Conservation (phyloP, 768 basidiomycete species). For the Mycena polygramma region DNA sequence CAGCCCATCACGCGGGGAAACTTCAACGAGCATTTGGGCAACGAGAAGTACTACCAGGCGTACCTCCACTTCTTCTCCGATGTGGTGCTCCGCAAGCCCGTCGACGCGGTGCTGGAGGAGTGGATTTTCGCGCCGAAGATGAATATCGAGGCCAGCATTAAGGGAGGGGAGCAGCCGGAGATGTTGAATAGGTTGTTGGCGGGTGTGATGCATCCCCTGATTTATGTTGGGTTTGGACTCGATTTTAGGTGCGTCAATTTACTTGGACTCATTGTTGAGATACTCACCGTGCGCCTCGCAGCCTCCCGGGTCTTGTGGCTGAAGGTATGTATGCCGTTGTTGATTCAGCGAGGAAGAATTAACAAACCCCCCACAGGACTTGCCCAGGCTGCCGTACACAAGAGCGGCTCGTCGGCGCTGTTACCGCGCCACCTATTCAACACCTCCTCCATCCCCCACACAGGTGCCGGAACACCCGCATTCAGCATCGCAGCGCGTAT, state of each 20-base stretch:
- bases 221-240: conserved; percentile 72
- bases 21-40: conserved; percentile 5
- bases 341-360: neutral
- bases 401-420: neutral
- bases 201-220: conserved; percentile 74
- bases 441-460: neutral
- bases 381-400: conserved; percentile 8
- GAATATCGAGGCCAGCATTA: conserved; percentile 53
- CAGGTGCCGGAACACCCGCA: conserved; percentile 51
- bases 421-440: conserved; percentile 24
- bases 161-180: conserved; percentile 42
- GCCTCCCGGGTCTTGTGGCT: conserved; percentile 9
- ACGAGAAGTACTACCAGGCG: conserved; percentile 9
- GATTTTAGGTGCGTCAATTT: conserved; percentile 59
- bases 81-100: neutral
- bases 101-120: conserved; percentile 53
- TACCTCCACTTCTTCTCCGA: conserved; percentile 15
- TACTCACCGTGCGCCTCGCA: conserved; percentile 8
- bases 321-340: neutral
- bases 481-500: conserved; percentile 69
- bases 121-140: conserved; percentile 69
- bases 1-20: neutral
- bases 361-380: neutral
- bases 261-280: neutral
- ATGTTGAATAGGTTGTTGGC: conserved; percentile 71